Base-by-base conservation (phyloP, 805 yeast genomes). In the Metschnikowia cerradonensis region DNA sequence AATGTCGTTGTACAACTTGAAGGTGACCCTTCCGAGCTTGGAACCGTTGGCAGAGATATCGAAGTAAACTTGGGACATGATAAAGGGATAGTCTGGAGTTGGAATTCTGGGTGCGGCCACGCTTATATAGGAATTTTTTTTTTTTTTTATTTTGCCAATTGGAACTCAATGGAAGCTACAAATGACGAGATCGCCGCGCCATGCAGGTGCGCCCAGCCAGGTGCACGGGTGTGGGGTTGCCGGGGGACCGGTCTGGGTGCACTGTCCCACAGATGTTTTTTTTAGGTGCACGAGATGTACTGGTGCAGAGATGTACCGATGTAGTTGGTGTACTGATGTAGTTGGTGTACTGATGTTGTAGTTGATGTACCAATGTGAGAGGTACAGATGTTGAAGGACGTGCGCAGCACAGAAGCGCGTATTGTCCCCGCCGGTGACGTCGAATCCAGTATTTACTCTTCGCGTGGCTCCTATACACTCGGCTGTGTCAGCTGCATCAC, bases 1-100 rank as follows among this genome's bases (percentile, higher is more conserved):
- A 63, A 85, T 87, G 67, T 88, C 91, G 78, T 86, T 82, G 84
- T 84, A 90, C 68, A 90, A 82, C 73, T 90, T 78, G 86, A 92
- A 92, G 68, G 81, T 79, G 67, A 92, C 77, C 76, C 90, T 86
- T 66, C 96, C 96, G 68, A 86, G 76, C 57, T 72, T 71, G 53
- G 67, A 55, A 63, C 88, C 91, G 76, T 86, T 81, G 61, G 86
- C 87, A 66, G 91, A 80, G 65, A 86, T 81, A 69, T 88, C 94
- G 77, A 88, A 88, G 79, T 76, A 88, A 65, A 87, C 92, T 68
- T 82, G 77, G 61, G 87, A 75, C 89, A 84, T 83, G 26, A 36
- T 54, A 20, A 13, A 34, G 22, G 20, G 13, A 13, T n/a, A 2
- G 44, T 31, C 47, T 41, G 50, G 20, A 14, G 44, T 19, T n/a